Base-by-base conservation (phyloP, 1,139 yeast species). In the Geotrichum histeridarum region DNA sequence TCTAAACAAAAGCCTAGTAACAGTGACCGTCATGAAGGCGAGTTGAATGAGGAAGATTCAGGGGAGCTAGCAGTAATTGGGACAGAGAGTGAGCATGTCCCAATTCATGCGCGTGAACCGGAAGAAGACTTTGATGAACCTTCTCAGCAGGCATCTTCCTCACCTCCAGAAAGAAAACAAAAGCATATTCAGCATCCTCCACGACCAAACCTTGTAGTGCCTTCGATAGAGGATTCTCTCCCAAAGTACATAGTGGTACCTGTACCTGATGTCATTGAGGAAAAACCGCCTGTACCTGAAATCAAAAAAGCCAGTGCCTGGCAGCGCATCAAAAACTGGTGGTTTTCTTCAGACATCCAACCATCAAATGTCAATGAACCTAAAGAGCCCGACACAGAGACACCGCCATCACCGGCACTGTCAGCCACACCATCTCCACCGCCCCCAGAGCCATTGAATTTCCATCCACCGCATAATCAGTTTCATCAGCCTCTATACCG, bases 391-490 rank as follows among this genome's bases (percentile, higher is more conserved):
- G 14, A 33, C 3, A 6, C 37, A 11, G 37, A n/a, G 37, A 33
- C 37, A 33, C 37, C 37, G 37, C 43, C 43, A 2, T 6, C 31
- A 39, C 5, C 30, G 31, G 11, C 43, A 15, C 30, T 2, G 30
- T 2, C 27, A 15, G 2, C 43, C 3, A 12, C 15, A 27, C 44
- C 44, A 9, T 12, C 14, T 5, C 44, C 44, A 3, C 14, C 44
- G 12, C 4, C 3, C 27, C 8, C 14, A n/a, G 15, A n/a, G 2
- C 9, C 31, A 12, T 12, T 8, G 8, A 42, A 32, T 32, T 42
- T 42, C 44, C 33, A 42, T 32, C 44, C 44, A 12, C 44, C 22
- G 14, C 33, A 42, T 15, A 42, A 17, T n/a, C 44, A 42, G 33
- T 8, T 42, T 4, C 44, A 42, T 14, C 33, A 32, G 8, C 44